Evolutionary conservation across 2,329 filamentous ascomycete genomes (phyloP).

Genomic region (Fonsecaea erecta): DNA sequence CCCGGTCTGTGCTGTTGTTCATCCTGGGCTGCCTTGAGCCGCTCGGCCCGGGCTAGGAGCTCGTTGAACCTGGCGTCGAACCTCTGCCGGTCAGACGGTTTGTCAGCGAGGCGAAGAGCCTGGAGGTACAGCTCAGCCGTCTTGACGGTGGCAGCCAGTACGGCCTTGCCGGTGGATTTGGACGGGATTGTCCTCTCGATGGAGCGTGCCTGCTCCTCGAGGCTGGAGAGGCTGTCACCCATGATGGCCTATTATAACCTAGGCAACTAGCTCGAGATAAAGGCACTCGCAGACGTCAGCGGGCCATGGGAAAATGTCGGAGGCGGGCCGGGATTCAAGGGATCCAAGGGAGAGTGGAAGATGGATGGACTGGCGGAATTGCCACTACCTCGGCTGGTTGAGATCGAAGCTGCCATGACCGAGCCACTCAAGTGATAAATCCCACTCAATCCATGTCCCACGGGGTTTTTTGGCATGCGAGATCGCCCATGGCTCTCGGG

Average conservation of each 20-base stretch:
- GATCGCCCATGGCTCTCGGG: constrained; percentile 23
- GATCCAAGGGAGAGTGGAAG: background rate
- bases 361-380: constrained; percentile 1
- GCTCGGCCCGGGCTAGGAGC: constrained; percentile 73
- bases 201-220: constrained; percentile 32
- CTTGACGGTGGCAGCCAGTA: constrained; percentile 74
- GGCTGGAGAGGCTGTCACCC: constrained; percentile 18
- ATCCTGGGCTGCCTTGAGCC: constrained; percentile 62
- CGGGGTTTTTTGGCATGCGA: constrained; percentile 16
- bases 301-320: constrained; percentile 12
- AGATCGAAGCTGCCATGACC: constrained; percentile 11
- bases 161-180: constrained; percentile 57
- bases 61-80: constrained; percentile 71
- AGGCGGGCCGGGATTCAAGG: constrained; percentile 17
- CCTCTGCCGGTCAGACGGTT: constrained; percentile 66
- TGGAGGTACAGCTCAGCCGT: constrained; percentile 83
- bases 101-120: constrained; percentile 67
- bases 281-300: background rate
- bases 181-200: constrained; percentile 27
- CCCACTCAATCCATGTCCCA: constrained; percentile 18
- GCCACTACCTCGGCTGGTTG: constrained; percentile 27
- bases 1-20: background rate
- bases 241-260: constrained; percentile 16
- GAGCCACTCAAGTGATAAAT: constrained; percentile 7
- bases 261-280: constrained; percentile 4